A percentile compares a stretch with the other conserved stretches of the same genome.
phyloP scores from a whole-genome alignment of 805 yeast species.

The Starmera caribaea region DNA sequence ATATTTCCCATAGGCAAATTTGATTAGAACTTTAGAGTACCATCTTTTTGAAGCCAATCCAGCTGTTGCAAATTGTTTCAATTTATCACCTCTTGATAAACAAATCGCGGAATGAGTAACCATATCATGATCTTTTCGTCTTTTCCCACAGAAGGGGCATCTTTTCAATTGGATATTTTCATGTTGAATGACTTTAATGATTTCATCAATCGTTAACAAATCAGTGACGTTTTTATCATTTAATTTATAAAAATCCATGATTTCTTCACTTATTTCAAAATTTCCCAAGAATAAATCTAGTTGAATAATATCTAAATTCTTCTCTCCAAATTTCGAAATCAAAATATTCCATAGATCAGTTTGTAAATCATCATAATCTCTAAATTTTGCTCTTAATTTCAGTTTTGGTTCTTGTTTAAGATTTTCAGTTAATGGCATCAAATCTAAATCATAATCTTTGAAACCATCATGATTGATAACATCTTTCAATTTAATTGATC shows the following conservation, averaged over 20 bases:
- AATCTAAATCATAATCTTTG: conserved; percentile 24
- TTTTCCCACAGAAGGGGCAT: conserved; percentile 75
- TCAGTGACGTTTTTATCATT: conserved; percentile 21
- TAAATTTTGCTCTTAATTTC: conserved; percentile 51
- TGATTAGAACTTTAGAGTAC: conserved; percentile 77
- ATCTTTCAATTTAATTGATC: conserved; percentile 45
- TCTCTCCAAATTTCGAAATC: conserved; percentile 41
- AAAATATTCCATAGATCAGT: conserved; percentile 62
- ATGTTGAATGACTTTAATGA: conserved; percentile 40
- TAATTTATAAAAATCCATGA: conserved; percentile 8
- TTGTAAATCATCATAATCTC: conserved; percentile 55
- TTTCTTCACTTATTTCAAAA: conserved; percentile 13
- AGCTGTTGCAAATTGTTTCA: conserved; percentile 66
- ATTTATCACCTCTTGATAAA: conserved; percentile 66
- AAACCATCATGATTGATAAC: conserved; percentile 22
- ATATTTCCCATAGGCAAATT: conserved; percentile 81
- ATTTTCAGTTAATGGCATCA: conserved; percentile 19
- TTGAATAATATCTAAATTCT: conserved; percentile 37
- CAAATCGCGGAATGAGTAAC: conserved; percentile 87
- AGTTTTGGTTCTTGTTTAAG: conserved; percentile 38
- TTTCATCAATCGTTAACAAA: conserved; percentile 42
- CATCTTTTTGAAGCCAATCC: conserved; percentile 80
- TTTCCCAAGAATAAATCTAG: conserved; percentile 50
- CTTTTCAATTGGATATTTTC: conserved; percentile 26
- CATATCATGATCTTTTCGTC: conserved; percentile 54